Evolutionary conservation across 2,329 filamentous ascomycete genomes (phyloP), one percentile per base, ranked within the genome.

Genomic region (Pseudogymnoascus sp.): DNA sequence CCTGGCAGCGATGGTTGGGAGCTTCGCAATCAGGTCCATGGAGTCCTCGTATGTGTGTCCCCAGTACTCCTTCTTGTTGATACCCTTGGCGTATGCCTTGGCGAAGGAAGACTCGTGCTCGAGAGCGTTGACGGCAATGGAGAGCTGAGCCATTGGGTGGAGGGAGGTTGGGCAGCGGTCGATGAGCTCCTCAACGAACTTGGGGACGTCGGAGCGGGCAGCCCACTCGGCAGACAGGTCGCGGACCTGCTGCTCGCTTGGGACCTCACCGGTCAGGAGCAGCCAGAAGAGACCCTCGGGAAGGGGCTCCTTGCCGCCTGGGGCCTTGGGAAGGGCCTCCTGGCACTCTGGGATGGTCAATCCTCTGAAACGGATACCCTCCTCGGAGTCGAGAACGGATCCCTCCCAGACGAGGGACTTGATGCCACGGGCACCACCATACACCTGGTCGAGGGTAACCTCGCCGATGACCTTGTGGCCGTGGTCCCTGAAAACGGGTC

Each of bases 11-110:
- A 99, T 97, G 78, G 91, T 97, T 77, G 95, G 95, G 73, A 99
- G 90, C 88, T 97, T 97, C 76, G 95, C 95, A 77, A 99, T 99
- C 78, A 99, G 84, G 82, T 99, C 93, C 93, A 99, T 97, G 67
- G 93, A 95, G 82, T 99, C 95, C 87, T 99, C 95, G 75, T 96
- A 99, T 72, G 93, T 97, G 86, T 97, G 93, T 80, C 88, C 87
- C 95, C 95, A 99, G 90, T 99, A 99, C 73, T 97, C 92, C 80
- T 93, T 91, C 90, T 99, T 99, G 88, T 93, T 95, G 76, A 99
- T 91, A 76, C 95, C 95, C 87, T 96, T 96, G 75, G 93, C 93
- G 77, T 99, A 99, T 74, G 95, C 95, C 86, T 97, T 96, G 78
- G 95, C 88, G 81, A 99, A 99, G 69, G 90, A 87, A 68, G 95